These are phyloP conservation scores for Salix purpurea DNA, from an alignment of 345 rosid genomes.

Conservation along the genomic window DNA sequence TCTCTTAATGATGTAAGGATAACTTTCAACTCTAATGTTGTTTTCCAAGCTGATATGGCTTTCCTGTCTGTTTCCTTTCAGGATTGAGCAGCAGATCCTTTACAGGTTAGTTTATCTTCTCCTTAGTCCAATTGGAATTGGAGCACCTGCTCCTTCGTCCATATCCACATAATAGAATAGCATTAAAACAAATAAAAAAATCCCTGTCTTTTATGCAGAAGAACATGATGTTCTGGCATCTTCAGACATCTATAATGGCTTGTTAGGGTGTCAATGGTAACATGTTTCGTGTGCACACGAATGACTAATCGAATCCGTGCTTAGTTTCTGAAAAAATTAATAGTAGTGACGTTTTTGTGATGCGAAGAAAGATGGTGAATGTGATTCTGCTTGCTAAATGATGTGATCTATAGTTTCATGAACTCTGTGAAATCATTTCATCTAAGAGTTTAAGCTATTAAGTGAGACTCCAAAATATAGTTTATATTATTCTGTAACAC, in stretches of 20 bases:
- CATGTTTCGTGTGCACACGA: background rate
- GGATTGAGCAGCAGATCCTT: conserved; percentile 47
- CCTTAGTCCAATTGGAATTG: background rate
- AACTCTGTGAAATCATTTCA: background rate
- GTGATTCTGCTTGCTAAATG: background rate
- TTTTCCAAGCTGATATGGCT: background rate
- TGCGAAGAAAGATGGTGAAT: background rate
- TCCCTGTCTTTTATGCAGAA: background rate
- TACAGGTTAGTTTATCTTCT: conserved; percentile 37
- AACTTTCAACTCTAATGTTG: background rate
- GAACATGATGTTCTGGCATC: background rate
- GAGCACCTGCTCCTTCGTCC: background rate
- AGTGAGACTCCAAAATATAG: too few species aligned
- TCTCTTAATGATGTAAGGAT: background rate
- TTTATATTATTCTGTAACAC: too few species aligned
- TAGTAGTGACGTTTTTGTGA: background rate
- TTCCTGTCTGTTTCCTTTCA: conserved; percentile 23
- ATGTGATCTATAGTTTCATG: background rate
- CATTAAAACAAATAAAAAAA: background rate
- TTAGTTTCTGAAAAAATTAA: background rate
- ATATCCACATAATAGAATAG: background rate
- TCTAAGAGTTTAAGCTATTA: too few species aligned
- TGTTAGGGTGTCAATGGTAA: background rate
- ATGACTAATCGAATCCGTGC: too few species aligned
- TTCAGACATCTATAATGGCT: background rate